Percentiles rank a stretch among this genome's conserved stretches.
Conservation (phyloP, 139 green algal species). For the Raphidocelis subcapitata region DNA sequence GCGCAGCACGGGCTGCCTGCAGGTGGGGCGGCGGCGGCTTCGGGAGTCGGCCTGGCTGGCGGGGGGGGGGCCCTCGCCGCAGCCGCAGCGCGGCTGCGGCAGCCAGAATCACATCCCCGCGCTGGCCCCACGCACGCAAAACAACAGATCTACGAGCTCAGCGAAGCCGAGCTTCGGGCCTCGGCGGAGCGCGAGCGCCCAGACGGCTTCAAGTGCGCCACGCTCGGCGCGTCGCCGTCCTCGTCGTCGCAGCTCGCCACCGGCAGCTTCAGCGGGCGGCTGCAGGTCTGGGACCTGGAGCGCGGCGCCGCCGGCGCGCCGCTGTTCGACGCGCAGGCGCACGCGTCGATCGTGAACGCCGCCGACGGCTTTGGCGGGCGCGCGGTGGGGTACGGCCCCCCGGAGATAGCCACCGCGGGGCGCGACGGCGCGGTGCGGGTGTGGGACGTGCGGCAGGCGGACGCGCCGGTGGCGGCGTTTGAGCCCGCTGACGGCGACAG, state of each 20-base stretch:
- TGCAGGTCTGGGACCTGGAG: conserved; percentile 81
- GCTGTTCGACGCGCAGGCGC: conserved; percentile 64
- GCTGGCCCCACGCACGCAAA: background rate
- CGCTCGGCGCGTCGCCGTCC: conserved; percentile 67
- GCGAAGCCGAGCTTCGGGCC: conserved; percentile 61
- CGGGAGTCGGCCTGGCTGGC: too few relatives aligned
- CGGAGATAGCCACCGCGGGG: conserved; percentile 81
- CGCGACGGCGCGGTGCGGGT: conserved; percentile 84
- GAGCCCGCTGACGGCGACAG: conserved; percentile 63
- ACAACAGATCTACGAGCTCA: conserved; percentile 70
- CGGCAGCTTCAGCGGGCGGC: conserved; percentile 75
- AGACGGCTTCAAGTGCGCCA: conserved; percentile 76
- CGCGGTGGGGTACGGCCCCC: conserved; percentile 64
- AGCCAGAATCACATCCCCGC: background rate
- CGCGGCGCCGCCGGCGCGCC: conserved; percentile 39
- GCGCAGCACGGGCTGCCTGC: conserved; percentile 68
- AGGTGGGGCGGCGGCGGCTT: conserved; percentile 42
- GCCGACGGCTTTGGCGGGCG: conserved; percentile 82
- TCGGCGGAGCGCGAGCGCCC: conserved; percentile 57
- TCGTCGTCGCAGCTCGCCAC: conserved; percentile 66
- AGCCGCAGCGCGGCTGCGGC: background rate
- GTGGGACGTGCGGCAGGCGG: conserved; percentile 83
- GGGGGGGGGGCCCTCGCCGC: too few relatives aligned
- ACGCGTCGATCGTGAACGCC: conserved; percentile 78
- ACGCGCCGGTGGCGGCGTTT: conserved; percentile 81